phyloP scores from a whole-genome alignment of 2,329 filamentous ascomycete species.

The Fusarium sambucinum region DNA sequence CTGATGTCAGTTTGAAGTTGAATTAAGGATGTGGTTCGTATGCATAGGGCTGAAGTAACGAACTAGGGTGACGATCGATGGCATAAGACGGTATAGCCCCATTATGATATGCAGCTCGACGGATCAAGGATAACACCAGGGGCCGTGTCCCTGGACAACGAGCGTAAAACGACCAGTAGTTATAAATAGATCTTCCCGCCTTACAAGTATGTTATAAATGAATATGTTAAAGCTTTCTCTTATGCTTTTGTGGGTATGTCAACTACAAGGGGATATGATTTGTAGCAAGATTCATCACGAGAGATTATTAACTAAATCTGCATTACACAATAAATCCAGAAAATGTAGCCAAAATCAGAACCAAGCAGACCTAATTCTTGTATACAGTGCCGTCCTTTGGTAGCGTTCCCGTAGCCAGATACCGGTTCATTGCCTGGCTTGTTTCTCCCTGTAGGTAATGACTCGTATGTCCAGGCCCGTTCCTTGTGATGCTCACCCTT shows the following conservation, averaged over 20 bases:
- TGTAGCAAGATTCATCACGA: background rate
- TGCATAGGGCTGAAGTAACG: slow-evolving; percentile 11
- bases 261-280: background rate
- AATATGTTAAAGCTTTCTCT: background rate
- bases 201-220: background rate
- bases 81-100: background rate
- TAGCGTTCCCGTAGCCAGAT: slow-evolving; percentile 37
- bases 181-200: background rate
- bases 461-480: slow-evolving; percentile 44
- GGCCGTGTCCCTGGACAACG: background rate
- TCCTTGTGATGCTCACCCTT: slow-evolving; percentile 42
- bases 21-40: background rate
- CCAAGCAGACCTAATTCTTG: slow-evolving; percentile 6
- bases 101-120: background rate
- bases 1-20: background rate
- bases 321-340: background rate
- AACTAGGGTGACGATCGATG: slow-evolving; percentile 7
- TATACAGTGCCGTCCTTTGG: slow-evolving; percentile 42
- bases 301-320: background rate
- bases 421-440: slow-evolving; percentile 38
- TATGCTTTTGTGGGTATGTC: background rate
- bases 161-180: background rate
- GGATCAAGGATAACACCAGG: background rate
- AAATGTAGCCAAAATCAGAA: too few species aligned
- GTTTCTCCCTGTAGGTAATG: slow-evolving; percentile 38